Conservation (phyloP, 2,329 filamentous ascomycete genomes). For the Rutstroemia sp. region DNA sequence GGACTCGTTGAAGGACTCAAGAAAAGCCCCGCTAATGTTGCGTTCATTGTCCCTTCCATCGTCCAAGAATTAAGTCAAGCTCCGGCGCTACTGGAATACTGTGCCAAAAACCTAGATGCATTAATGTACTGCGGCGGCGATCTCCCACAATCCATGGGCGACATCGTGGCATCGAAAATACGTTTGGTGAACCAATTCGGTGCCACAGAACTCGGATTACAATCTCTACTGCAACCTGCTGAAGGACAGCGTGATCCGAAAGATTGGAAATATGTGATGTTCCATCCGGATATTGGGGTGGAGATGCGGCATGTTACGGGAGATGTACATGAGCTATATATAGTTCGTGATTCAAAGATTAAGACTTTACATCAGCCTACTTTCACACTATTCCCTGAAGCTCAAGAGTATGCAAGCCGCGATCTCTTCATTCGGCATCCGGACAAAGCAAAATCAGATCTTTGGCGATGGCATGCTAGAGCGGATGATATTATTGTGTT, state of each 20-base stretch:
- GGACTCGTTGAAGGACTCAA: background rate
- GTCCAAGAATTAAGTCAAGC: background rate
- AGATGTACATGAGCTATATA: slow-evolving; percentile 22
- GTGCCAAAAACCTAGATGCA: background rate
- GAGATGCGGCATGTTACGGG: background rate
- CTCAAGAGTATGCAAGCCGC: background rate
- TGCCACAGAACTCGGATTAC: background rate
- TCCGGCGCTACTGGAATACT: background rate
- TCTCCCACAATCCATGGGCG: background rate
- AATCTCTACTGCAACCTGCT: background rate
- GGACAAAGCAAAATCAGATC: background rate
- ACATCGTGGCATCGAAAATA: background rate
- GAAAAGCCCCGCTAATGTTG: background rate
- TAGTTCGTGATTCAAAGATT: slow-evolving; percentile 1
- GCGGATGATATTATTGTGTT: slow-evolving; percentile 11
- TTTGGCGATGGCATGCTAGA: slow-evolving; percentile 8
- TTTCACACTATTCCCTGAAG: background rate
- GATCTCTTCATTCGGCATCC: slow-evolving; percentile 10
- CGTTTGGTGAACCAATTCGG: background rate
- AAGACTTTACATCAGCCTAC: background rate
- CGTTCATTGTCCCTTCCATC: background rate
- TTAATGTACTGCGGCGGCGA: slow-evolving; percentile 3
- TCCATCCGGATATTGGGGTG: background rate
- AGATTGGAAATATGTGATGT: background rate
- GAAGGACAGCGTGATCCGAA: background rate